phyloP scores from a whole-genome alignment of 108 stramenopile species.

The Nitzschia putrida region DNA sequence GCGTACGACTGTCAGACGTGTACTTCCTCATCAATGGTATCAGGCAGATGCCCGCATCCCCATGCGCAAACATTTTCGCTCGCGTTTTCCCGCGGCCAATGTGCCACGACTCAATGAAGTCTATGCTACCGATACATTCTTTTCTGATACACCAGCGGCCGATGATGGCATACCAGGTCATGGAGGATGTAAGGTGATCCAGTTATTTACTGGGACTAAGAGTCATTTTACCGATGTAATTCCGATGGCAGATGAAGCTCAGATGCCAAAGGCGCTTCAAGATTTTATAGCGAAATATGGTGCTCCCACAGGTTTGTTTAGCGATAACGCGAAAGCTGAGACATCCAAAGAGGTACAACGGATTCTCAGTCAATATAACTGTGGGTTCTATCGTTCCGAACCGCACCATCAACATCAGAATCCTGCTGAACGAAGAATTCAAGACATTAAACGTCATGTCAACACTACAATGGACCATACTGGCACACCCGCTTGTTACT shows the following conservation, averaged over 20 bases:
- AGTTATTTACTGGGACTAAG: not conserved
- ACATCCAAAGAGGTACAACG: conserved; percentile 8
- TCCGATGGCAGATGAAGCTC: not conserved
- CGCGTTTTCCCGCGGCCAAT: not conserved
- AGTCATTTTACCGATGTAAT: not conserved
- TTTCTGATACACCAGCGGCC: conserved; percentile 12
- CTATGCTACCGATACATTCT: conserved; percentile 19
- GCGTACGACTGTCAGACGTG: no score
- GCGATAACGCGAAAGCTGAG: conserved; percentile 13
- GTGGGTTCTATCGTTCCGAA: conserved; percentile 20
- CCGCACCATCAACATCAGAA: conserved; percentile 43
- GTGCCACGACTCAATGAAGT: not conserved
- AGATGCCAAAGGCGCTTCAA: conserved; percentile 28
- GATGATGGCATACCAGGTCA: no score
- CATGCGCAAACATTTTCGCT: not conserved
- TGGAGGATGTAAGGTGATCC: not conserved
- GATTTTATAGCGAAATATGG: conserved; percentile 33
- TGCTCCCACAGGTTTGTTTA: conserved; percentile 9
- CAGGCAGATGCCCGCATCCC: no score
- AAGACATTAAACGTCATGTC: conserved; percentile 16
- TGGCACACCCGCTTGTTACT: conserved; percentile 19
- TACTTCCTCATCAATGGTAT: no score
- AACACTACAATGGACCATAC: conserved; percentile 28
- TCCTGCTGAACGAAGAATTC: conserved; percentile 26
- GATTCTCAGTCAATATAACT: conserved; percentile 9